A percentile compares a stretch with the other conserved stretches of the same genome.
Evolutionary conservation across 2,329 filamentous ascomycete genomes (phyloP).

Genomic region (Xylariales sp.): DNA sequence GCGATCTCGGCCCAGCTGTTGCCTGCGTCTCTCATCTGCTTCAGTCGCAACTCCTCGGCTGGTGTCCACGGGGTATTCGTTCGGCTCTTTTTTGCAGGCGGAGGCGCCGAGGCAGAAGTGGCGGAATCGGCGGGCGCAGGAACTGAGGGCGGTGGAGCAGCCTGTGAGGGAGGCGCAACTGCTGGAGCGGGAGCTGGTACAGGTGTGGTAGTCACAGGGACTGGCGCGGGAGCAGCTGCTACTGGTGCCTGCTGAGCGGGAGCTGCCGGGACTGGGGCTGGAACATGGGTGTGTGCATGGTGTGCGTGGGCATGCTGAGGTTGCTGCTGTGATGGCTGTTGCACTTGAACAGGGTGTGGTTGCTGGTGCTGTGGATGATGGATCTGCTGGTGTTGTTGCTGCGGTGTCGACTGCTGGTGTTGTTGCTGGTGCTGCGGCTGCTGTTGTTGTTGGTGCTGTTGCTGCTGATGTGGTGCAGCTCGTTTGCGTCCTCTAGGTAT

Average conservation of each 20-base stretch:
- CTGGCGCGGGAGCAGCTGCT: slow-evolving; percentile 22
- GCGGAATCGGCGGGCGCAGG: slow-evolving; percentile 29
- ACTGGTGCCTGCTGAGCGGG: slow-evolving; percentile 23
- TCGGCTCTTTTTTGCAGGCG: slow-evolving; percentile 80
- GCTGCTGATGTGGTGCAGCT: slow-evolving; percentile 24
- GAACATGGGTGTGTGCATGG: slow-evolving; percentile 3
- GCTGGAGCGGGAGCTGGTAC: slow-evolving; percentile 22
- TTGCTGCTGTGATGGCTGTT: slow-evolving; percentile 23
- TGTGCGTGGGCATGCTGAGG: slow-evolving; percentile 25
- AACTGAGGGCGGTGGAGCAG: slow-evolving; percentile 23
- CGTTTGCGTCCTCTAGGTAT: slow-evolving; percentile 30
- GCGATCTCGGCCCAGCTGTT: slow-evolving; percentile 98
- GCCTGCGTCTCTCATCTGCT: slow-evolving; percentile 88
- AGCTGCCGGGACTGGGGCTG: slow-evolving; percentile 7
- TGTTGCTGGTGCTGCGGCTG: slow-evolving; percentile 21
- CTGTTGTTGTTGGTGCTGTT: slow-evolving; percentile 17
- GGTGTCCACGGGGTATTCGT: slow-evolving; percentile 99
- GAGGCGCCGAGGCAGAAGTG: slow-evolving; percentile 34
- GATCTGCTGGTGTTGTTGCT: slow-evolving; percentile 24
- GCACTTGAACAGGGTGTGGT: slow-evolving; percentile 15
- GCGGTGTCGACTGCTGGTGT: slow-evolving; percentile 16
- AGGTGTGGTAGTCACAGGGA: slow-evolving; percentile 17
- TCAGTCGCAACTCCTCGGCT: slow-evolving; percentile 85
- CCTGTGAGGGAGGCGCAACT: slow-evolving; percentile 24
- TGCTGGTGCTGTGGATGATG: slow-evolving; percentile 21